Evolutionary conservation across 2,329 filamentous ascomycete genomes (phyloP), one percentile per base, ranked within the genome.

Genomic region (Triangularia setosa): DNA sequence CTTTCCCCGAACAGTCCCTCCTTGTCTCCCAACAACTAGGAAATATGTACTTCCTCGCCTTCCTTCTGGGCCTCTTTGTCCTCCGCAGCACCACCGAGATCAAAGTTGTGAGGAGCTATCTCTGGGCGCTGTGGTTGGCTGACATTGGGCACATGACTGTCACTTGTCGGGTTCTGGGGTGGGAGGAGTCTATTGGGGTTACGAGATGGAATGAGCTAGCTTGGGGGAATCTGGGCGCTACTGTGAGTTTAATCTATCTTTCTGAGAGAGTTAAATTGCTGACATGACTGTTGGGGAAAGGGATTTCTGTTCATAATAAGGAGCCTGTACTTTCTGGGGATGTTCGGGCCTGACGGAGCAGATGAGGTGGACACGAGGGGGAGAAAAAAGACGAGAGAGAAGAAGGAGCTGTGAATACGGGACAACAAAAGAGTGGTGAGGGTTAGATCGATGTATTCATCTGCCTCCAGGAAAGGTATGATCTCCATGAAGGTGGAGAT

Each of bases 221-320:
- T n/a, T 90, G 87, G 85, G 90, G 90, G 2, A 92, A 92, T 71
- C 80, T 93, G 67, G 87, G 83, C 7, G 81, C 83, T 58, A 91
- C 89, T 25, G 83, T 87, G 70, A 77, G 83, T 74, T 53, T 14
- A 12, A 21, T 8, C 24, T 53, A 25, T 18, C 24, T 24, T 23
- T 6, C 25, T 44, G 4, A 14, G 6, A 14, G 12, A 53, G 30
- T 21, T 23, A n/a, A 21, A 44, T 40, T 65, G 33, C 58, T 58
- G 56, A 65, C 28, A 33, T 12, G 21, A 21, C 27, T 40, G 48
- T 12, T 65, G 23, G 25, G 52, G 48, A 24, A 63, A 85, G 83
- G 65, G 75, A 0, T 84, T 85, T 61, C 76, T 90, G 28, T 86
- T 86, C 62, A 61, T 83, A 25, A 83, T 83, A 63, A 80, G 88